Percentiles rank a stretch among this genome's conserved stretches.
phyloP scores from a whole-genome alignment of 495 filamentous ascomycete genomes.

The Xylaria curta region DNA sequence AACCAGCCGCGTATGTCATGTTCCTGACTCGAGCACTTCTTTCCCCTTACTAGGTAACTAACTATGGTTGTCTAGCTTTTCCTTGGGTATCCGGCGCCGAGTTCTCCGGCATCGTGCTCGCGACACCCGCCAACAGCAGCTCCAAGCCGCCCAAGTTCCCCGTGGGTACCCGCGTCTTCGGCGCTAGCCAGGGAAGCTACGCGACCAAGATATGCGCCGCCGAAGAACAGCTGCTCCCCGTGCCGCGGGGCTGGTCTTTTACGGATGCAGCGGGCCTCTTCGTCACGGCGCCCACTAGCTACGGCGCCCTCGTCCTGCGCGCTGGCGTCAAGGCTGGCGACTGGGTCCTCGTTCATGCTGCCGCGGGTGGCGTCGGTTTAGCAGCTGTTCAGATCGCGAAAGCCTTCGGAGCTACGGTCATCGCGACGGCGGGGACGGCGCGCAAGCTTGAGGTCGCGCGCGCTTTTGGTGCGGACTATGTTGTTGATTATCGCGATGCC shows the following conservation, averaged over 20 bases:
- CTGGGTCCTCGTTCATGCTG: conserved; percentile 89
- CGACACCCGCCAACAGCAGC: conserved; percentile 64
- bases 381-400: conserved; percentile 94
- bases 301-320: conserved; percentile 79
- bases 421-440: conserved; percentile 82
- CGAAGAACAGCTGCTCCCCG: conserved; percentile 71
- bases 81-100: conserved; percentile 90
- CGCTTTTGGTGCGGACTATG: conserved; percentile 83
- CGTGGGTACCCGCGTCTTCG: conserved; percentile 84
- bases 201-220: conserved; percentile 73
- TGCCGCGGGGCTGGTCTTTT: conserved; percentile 82
- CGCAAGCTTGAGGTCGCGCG: conserved; percentile 80
- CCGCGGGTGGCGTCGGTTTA: conserved; percentile 89
- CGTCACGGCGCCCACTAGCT: conserved; percentile 90
- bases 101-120: conserved; percentile 79
- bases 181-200: conserved; percentile 85
- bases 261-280: conserved; percentile 87
- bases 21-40: neutral
- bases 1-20: conserved; percentile 58
- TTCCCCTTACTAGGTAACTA: neutral
- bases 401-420: conserved; percentile 84
- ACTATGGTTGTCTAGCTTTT: conserved; percentile 51
- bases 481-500: conserved; percentile 72
- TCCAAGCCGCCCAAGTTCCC: conserved; percentile 61
- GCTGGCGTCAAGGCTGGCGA: conserved; percentile 80